Conservation (phyloP, 108 stramenopile species). For the Halocafeteria seosinensis region DNA sequence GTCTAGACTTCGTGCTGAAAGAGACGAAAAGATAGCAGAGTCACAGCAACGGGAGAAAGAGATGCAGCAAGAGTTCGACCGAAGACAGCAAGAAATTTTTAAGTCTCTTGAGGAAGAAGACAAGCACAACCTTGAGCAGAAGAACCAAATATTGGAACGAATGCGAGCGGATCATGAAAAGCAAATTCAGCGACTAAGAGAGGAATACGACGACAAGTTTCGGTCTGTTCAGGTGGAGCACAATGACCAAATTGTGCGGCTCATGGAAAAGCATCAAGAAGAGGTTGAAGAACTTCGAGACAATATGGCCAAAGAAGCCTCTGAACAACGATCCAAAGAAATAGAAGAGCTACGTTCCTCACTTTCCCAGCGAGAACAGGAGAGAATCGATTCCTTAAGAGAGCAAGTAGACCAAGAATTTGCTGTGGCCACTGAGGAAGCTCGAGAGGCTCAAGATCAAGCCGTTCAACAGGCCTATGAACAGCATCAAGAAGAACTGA, state of each 20-base stretch:
- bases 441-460: neutral
- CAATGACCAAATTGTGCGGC: neutral
- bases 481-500: too few species aligned
- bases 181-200: neutral
- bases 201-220: neutral
- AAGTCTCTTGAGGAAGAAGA: neutral
- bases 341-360: neutral
- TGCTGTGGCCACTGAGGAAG: neutral
- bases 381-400: neutral
- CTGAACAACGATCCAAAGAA: neutral
- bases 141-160: neutral
- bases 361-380: neutral
- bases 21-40: too few species aligned
- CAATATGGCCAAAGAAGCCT: neutral
- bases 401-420: neutral
- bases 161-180: neutral
- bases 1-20: too few species aligned
- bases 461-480: neutral
- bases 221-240: neutral
- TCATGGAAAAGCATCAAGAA: neutral
- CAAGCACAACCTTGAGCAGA: neutral
- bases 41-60: too few species aligned
- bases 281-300: neutral
- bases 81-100: neutral
- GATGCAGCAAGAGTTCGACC: neutral